A percentile compares a stretch with the other conserved stretches of the same genome.
phyloP scores from a whole-genome alignment of 805 yeast species.

The Saccharomycopsis microspora region DNA sequence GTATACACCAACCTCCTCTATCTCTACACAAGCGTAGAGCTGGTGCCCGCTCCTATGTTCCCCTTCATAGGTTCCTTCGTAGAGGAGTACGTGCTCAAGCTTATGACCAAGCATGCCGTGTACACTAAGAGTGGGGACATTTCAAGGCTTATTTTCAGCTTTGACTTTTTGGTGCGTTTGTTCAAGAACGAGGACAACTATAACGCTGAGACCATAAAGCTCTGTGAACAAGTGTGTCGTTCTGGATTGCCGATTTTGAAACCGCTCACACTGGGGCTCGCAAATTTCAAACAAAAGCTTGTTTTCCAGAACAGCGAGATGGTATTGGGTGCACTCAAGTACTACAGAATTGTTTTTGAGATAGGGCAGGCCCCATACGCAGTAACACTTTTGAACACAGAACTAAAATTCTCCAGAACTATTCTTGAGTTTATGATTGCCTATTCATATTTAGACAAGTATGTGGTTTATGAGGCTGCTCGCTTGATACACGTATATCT shows the following conservation, averaged over 20 bases:
- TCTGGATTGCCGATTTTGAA: neutral
- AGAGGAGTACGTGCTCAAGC: neutral
- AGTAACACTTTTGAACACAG: neutral
- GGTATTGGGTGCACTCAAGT: neutral
- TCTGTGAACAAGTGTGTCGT: neutral
- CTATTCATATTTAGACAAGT: neutral
- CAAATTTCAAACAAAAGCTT: neutral
- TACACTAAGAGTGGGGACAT: neutral
- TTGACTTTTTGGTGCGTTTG: neutral
- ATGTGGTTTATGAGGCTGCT: neutral
- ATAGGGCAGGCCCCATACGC: neutral
- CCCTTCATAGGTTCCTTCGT: neutral
- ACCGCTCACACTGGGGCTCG: neutral
- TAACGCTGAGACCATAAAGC: neutral
- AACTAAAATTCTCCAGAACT: neutral
- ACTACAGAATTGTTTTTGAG: neutral
- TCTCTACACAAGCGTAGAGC: neutral
- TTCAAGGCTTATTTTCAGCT: neutral
- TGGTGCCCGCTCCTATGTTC: neutral
- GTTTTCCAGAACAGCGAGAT: neutral
- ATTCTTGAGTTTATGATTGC: neutral
- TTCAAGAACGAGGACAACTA: neutral
- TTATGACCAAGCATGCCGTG: neutral
- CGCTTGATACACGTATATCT: neutral
- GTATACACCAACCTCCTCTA: neutral